Base-by-base conservation (phyloP, 2,329 filamentous ascomycete species). In the Bimuria novae-zelandiae region DNA sequence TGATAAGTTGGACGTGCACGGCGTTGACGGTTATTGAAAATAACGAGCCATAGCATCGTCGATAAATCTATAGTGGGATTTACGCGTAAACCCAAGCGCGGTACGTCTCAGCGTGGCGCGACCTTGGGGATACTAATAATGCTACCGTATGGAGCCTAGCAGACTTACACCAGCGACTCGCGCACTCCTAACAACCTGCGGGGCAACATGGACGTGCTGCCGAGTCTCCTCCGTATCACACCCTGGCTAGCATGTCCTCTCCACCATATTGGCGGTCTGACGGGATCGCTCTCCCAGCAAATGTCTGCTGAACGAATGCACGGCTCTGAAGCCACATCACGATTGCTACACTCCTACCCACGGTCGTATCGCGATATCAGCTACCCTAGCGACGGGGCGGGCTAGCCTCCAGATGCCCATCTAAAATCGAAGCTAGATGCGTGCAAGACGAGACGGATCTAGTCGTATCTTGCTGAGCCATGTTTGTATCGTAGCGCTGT, bases 31-130 rank as follows among this genome's bases (percentile, higher is more conserved):
- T 63, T 55, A 52, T 64, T 61, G 53, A 54, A 62, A 59, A 37
- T 47, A 59, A 58, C 59, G 54, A 59, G 60, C 64, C 56, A 57
- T 57, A 52, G 53, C 51, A 61, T 65, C 52, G 55, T 61, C 59
- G 59, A 63, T 61, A 56, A 60, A 54, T 51, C 49, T 47, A 57
- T 66, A 59, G 54, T 63, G 62, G 59, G 46, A 62, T 59, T 58
- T 61, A 64, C 32, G 44, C 65, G 44, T 65, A 47, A 46, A 52
- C 56, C 50, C 52, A 63, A 62, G 64, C 67, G 63, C 65, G 62
- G 59, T 67, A 69, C 61, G 68, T 71, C 65, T 71, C 68, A 71
- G 67, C 59, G 65, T 61, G 63, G 52, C 59, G 55, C 51, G 57
- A 43, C 59, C 57, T 55, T 62, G 62, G 52, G 40, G 30, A 43